Evolutionary conservation across 352 stramenopile species (phyloP).

Genomic region (Globisporangium paddicum): DNA sequence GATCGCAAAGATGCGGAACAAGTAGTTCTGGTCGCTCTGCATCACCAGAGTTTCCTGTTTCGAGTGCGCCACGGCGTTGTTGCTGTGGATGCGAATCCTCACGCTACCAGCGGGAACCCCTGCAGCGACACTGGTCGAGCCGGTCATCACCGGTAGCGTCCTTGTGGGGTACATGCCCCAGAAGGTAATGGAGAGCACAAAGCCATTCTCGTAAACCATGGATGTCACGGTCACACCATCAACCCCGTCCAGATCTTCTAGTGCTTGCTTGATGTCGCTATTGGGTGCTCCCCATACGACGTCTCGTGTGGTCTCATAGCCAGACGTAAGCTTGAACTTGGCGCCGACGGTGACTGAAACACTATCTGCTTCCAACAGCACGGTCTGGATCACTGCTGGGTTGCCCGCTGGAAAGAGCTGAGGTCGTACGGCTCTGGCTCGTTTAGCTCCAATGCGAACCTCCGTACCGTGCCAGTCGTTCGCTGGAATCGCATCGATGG

Average conservation of each 20-base stretch:
- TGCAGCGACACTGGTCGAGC: constrained; percentile 18
- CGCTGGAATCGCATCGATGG: constrained; percentile 49
- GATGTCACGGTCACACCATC: constrained; percentile 52
- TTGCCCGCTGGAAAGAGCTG: constrained; percentile 53
- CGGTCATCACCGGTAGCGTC: constrained; percentile 40
- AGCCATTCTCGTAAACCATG: constrained; percentile 36
- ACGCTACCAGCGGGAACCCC: constrained; percentile 18
- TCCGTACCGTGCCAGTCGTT: constrained; percentile 57
- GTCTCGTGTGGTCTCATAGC: constrained; percentile 26
- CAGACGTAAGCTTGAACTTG: constrained; percentile 51
- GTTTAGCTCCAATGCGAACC: constrained; percentile 41
- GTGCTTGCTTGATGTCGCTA: constrained; percentile 26
- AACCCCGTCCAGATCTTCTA: constrained; percentile 43
- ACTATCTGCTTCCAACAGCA: constrained; percentile 39
- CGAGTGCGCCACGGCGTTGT: constrained; percentile 42
- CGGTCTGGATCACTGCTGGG: constrained; percentile 40
- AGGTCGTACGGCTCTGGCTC: constrained; percentile 27
- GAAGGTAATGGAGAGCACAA: constrained; percentile 83
- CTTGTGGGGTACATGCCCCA: constrained; percentile 71
- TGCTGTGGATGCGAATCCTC: constrained; percentile 37
- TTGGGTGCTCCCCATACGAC: constrained; percentile 38
- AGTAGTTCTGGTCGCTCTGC: constrained; percentile 41
- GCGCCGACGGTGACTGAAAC: constrained; percentile 22
- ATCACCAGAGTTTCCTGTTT: constrained; percentile 55
- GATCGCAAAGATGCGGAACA: constrained; percentile 54